Evolutionary conservation across 2,329 filamentous ascomycete genomes (phyloP).

Genomic region (Claviceps digitariae): DNA sequence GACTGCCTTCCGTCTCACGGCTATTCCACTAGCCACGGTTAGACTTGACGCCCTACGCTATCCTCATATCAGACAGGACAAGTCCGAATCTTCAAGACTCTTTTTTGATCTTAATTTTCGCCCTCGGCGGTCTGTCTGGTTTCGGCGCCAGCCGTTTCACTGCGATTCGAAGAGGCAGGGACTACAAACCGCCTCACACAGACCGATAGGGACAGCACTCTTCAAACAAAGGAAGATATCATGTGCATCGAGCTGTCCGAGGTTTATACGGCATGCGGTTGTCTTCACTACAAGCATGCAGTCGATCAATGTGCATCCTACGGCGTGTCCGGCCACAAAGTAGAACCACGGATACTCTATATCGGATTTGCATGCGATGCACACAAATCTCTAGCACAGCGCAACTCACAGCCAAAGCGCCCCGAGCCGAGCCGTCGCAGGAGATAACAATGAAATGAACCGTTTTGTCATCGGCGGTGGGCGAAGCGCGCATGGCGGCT

Average conservation of each 20-base stretch:
- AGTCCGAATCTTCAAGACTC: background rate
- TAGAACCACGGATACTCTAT: constrained; percentile 63
- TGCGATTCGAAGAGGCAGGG: background rate
- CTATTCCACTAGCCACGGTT: background rate
- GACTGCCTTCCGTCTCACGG: background rate
- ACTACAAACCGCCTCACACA: background rate
- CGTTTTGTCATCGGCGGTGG: constrained; percentile 14
- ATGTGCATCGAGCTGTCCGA: constrained; percentile 89
- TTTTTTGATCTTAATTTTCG: background rate
- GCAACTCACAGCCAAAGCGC: constrained; percentile 28
- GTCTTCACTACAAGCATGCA: constrained; percentile 77
- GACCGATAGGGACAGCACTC: background rate
- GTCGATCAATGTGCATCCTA: constrained; percentile 70
- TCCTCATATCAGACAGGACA: background rate
- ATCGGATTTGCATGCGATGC: constrained; percentile 73
- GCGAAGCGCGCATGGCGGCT: constrained; percentile 27
- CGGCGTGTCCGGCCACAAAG: constrained; percentile 55
- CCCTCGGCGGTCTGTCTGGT: too few species aligned
- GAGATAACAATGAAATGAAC: background rate
- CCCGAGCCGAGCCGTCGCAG: constrained; percentile 40
- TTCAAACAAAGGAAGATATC: constrained; percentile 12
- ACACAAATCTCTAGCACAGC: constrained; percentile 22
- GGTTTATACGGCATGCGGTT: constrained; percentile 74
- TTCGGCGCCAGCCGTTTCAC: background rate
- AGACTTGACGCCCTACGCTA: background rate